phyloP scores from a whole-genome alignment of 306 rosid species.

The Senna tora region DNA sequence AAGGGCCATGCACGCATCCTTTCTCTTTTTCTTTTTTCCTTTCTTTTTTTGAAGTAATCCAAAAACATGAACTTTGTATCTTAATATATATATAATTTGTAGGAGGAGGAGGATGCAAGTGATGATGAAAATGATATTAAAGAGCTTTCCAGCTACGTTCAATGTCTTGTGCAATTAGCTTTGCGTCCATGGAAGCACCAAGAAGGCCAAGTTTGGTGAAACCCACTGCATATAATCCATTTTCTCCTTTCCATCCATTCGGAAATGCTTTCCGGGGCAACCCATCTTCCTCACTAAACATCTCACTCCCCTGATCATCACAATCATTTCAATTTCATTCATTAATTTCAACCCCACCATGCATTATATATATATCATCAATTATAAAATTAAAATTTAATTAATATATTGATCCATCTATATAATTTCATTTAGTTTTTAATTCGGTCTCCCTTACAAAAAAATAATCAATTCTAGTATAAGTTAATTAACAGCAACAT shows the following conservation, averaged over 20 bases:
- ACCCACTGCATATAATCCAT: slow-evolving; percentile 78
- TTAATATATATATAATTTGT: neutral
- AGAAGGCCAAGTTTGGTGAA: slow-evolving; percentile 83
- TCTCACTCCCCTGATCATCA: slow-evolving; percentile 54
- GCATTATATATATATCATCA: neutral
- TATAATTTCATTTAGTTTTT: too few species aligned
- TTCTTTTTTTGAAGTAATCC: slow-evolving; percentile 7
- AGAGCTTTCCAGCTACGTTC: slow-evolving; percentile 57
- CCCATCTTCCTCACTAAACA: slow-evolving; percentile 77
- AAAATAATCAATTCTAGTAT: too few species aligned
- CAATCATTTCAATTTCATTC: neutral
- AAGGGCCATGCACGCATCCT: slow-evolving; percentile 1
- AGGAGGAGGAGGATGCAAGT: too few species aligned
- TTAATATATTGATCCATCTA: too few species aligned
- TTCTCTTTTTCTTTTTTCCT: neutral
- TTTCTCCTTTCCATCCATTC: slow-evolving; percentile 84
- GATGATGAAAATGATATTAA: too few species aligned
- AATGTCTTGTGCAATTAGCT: slow-evolving; percentile 73
- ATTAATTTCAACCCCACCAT: slow-evolving; percentile 3
- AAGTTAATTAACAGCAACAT: too few species aligned
- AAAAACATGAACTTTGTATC: neutral
- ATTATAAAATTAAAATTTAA: too few species aligned
- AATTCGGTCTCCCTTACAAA: too few species aligned
- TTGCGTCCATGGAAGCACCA: slow-evolving; percentile 83
- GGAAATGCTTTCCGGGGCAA: slow-evolving; percentile 69